Percentiles rank a stretch among this genome's conserved stretches.
Conservation (phyloP, 768 basidiomycete species). For the Leucogyrophana mollusca region DNA sequence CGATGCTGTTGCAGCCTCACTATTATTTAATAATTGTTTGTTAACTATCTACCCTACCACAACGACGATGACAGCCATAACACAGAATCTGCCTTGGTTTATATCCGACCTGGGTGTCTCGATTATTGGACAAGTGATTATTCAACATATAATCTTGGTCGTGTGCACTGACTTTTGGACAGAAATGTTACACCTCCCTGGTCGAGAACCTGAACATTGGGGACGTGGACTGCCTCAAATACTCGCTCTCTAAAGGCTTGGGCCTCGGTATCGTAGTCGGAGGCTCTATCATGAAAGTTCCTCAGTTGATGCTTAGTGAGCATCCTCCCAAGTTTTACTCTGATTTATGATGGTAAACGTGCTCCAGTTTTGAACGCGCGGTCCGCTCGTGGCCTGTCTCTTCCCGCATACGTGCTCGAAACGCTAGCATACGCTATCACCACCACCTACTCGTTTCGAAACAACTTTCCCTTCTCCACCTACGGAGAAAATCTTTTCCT, state of each 20-base stretch:
- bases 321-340: constrained; percentile 9
- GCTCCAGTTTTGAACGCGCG: constrained; percentile 61
- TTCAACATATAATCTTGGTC: neutral
- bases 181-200: constrained; percentile 91
- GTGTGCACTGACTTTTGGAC: neutral
- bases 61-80: constrained; percentile 68
- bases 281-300: constrained; percentile 94
- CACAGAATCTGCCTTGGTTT: constrained; percentile 83
- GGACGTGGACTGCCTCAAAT: constrained; percentile 85
- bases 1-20: constrained; percentile 1
- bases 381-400: constrained; percentile 85
- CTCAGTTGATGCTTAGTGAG: constrained; percentile 86
- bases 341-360: constrained; percentile 3
- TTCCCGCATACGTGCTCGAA: constrained; percentile 86
- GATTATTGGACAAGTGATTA: constrained; percentile 74
- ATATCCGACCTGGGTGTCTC: constrained; percentile 78
- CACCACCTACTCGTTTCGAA: constrained; percentile 80
- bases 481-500: constrained; percentile 98
- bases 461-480: constrained; percentile 91
- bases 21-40: no score
- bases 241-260: constrained; percentile 87
- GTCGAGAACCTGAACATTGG: constrained; percentile 80
- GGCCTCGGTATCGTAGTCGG: constrained; percentile 92
- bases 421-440: constrained; percentile 90
- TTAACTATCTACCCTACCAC: no score